Base-by-base conservation (phyloP, 108 stramenopile genomes). In the Nitzschia palea region DNA sequence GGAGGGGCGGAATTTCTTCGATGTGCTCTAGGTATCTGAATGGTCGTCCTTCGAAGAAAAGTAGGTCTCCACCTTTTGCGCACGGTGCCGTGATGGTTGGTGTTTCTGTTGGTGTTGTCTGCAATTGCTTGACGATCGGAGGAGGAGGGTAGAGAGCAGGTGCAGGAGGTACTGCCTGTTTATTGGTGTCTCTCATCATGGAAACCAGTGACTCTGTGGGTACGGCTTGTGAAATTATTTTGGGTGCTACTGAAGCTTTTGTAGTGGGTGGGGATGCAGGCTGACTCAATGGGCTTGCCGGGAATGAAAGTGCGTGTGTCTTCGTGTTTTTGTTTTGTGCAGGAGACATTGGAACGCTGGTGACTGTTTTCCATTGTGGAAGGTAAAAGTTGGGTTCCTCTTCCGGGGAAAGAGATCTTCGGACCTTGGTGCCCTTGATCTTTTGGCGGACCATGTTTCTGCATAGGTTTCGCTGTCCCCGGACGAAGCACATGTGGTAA, bases 391-490 rank as follows among this genome's bases (percentile, higher is more conserved):
- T 80, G 10, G 85, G 88, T 50, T 89, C 86, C 23, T 77, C 76
- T 28, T 67, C 72, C 3, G 72, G 71, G 12, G 76, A 55, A 5
- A 65, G 57, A 17, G 65, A 42, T 20, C 51, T 50, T 71, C 86
- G 80, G 31, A 87, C 80, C 12, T 86, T 85, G 57, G 73, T 83
- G 14, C 87, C 86, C 74, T 91, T 89, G 80, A 89, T 80, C 60
- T 85, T 89, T 47, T 76, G 70, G 26, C 76, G 75, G 40, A 75
- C 52, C 80, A 81, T 81, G 8, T 51, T 47, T 44, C 66, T 69
- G 51, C 69, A 71, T 23, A 76, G 27, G 4, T 70, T 43, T 42
- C 62, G 67, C 33, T 68, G 43, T 23, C 81, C 70, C 0, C 78
- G 64, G 12, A 83, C 55, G 43, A 83, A 83, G 61, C 48, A 68